A percentile compares a stretch with the other conserved stretches of the same genome.
phyloP scores from a whole-genome alignment of 495 filamentous ascomycete genomes.

The Zalerion maritima region DNA sequence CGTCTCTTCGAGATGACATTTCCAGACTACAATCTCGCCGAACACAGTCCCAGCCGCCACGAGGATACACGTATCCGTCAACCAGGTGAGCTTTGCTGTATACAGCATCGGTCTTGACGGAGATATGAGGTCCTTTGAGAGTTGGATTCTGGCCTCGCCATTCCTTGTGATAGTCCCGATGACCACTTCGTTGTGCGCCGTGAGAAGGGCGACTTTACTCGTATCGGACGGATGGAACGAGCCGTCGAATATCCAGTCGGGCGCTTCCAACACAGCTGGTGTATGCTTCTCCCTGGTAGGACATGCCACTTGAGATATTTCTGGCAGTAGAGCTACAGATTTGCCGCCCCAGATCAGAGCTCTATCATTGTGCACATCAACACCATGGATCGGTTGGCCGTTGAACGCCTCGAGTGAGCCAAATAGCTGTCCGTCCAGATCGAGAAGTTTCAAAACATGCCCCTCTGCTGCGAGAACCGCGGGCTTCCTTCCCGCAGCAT shows the following conservation, averaged over 20 bases:
- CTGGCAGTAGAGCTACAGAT: constrained; percentile 16
- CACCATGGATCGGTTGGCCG: constrained; percentile 55
- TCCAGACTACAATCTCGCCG: constrained; percentile 87
- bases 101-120: constrained; percentile 80
- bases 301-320: constrained; percentile 9
- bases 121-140: constrained; percentile 34
- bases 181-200: constrained; percentile 69
- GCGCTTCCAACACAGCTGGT: constrained; percentile 19
- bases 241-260: constrained; percentile 81
- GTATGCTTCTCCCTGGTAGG: constrained; percentile 7
- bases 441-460: constrained; percentile 47
- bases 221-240: constrained; percentile 29
- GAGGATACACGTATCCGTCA: constrained; percentile 43
- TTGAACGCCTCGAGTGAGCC: constrained; percentile 43
- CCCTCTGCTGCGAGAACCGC: constrained; percentile 63
- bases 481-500: constrained; percentile 13
- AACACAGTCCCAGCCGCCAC: constrained; percentile 84
- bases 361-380: constrained; percentile 24
- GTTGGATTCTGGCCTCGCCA: constrained; percentile 7
- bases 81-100: constrained; percentile 55
- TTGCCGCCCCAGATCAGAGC: constrained; percentile 45
- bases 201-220: constrained; percentile 39
- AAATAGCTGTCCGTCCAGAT: constrained; percentile 28
- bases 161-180: constrained; percentile 14
- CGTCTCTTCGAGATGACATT: constrained; percentile 29